Conservation (phyloP, 805 yeast genomes). For the Candida ovalis region DNA sequence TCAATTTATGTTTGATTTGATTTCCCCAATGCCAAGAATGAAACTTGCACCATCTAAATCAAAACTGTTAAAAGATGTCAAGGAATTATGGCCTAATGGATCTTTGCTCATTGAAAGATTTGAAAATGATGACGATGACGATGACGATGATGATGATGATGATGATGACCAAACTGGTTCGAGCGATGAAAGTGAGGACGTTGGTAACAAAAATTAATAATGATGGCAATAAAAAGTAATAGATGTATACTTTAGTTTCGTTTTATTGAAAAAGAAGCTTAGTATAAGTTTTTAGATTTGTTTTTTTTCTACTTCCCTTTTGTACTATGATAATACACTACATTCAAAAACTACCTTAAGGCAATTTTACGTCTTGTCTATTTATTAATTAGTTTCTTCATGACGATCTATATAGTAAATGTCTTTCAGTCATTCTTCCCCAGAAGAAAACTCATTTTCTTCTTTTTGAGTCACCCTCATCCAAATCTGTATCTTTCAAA, state of each 20-base stretch:
- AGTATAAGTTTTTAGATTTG: too few species aligned
- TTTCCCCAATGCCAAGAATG: constrained; percentile 35
- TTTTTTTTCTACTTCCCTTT: too few species aligned
- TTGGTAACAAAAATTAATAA: background rate
- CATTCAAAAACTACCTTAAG: too few species aligned
- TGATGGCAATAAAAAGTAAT: background rate
- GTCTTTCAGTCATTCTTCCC: too few species aligned
- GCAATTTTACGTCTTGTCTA: too few species aligned
- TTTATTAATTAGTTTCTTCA: too few species aligned
- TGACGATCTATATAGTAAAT: too few species aligned
- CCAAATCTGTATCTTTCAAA: constrained; percentile 13
- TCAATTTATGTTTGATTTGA: constrained; percentile 30
- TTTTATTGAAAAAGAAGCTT: too few species aligned
- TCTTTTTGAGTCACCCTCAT: constrained; percentile 19
- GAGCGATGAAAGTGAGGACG: background rate
- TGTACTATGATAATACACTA: too few species aligned
- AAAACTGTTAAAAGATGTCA: constrained; percentile 20
- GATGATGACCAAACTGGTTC: background rate
- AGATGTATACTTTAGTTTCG: too few species aligned
- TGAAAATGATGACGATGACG: constrained; percentile 11
- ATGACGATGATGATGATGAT: constrained; percentile 3
- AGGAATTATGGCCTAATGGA: constrained; percentile 37
- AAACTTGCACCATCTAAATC: constrained; percentile 22
- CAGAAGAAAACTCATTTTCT: constrained; percentile 21
- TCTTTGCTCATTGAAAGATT: constrained; percentile 30